These are phyloP conservation scores for Canna indica DNA, from an alignment of 176 grass and related monocot species.

Conservation along the genomic window DNA sequence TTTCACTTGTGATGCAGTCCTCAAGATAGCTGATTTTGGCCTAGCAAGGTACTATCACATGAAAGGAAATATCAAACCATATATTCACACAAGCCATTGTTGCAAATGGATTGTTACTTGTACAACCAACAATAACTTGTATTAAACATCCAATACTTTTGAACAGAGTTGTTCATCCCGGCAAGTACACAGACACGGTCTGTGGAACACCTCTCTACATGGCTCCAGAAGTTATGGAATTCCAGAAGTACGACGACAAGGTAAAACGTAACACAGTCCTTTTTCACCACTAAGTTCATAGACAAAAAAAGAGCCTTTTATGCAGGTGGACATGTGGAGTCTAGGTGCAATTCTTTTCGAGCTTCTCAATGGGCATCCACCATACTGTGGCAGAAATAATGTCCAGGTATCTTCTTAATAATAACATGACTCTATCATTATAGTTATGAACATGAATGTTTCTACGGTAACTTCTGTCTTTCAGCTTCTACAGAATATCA, in stretches of 20 bases:
- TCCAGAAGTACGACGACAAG: conserved; percentile 47
- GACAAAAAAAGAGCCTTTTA: not conserved
- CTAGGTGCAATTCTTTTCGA: conserved; percentile 40
- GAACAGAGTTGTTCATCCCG: conserved; percentile 43
- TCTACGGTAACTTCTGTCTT: not conserved
- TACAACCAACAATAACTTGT: not conserved
- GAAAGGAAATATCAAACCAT: not conserved
- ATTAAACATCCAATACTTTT: not conserved
- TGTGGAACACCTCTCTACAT: conserved; percentile 56
- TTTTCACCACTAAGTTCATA: not conserved
- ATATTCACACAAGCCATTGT: not conserved
- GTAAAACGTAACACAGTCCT: conserved; percentile 4
- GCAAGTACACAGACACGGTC: conserved; percentile 28
- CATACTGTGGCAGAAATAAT: conserved; percentile 39
- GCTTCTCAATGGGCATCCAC: conserved; percentile 49
- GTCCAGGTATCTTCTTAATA: conserved; percentile 32
- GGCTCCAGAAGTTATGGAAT: conserved; percentile 69
- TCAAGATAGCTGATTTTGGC: conserved; percentile 65
- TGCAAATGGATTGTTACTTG: not conserved
- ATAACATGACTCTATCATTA: not conserved
- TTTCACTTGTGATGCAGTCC: not conserved
- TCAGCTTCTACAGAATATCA: conserved; percentile 15
- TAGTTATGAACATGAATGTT: not conserved
- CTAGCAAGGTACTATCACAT: conserved; percentile 30
- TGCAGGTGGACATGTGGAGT: conserved; percentile 58